These are phyloP conservation scores for Trichosporon sp. DNA, from an alignment of 1,284 basidiomycete species.

Conservation along the genomic window DNA sequence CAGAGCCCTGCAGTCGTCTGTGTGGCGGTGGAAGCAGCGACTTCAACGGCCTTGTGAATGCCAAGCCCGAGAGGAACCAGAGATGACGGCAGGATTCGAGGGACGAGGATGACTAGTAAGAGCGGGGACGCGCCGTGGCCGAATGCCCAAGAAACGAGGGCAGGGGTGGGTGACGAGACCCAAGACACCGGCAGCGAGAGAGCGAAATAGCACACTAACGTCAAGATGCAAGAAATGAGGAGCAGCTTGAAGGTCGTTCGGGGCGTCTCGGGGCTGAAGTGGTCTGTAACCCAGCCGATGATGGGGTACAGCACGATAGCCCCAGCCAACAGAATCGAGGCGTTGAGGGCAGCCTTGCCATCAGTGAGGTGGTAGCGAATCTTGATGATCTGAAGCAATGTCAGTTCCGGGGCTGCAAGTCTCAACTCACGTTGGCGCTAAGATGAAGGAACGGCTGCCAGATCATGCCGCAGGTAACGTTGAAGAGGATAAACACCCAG, in stretches of 20 bases:
- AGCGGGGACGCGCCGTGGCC: slow-evolving; percentile 73
- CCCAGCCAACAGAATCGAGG: slow-evolving; percentile 72
- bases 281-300: slow-evolving; percentile 63
- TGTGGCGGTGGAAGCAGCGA: slow-evolving; percentile 69
- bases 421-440: slow-evolving; percentile 64
- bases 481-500: slow-evolving; percentile 67
- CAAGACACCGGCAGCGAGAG: slow-evolving; percentile 64
- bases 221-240: slow-evolving; percentile 65
- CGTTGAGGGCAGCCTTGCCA: slow-evolving; percentile 64
- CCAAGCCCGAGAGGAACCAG: slow-evolving; percentile 77
- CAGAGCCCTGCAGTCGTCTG: slow-evolving; percentile 70
- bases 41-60: slow-evolving; percentile 75
- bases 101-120: slow-evolving; percentile 72
- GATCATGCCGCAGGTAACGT: slow-evolving; percentile 72
- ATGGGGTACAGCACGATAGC: slow-evolving; percentile 73
- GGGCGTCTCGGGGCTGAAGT: slow-evolving; percentile 32
- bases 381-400: slow-evolving; percentile 59
- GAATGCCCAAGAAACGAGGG: slow-evolving; percentile 65
- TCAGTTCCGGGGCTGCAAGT: background rate
- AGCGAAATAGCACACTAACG: slow-evolving; percentile 68
- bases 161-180: slow-evolving; percentile 66
- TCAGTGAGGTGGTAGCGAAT: slow-evolving; percentile 67
- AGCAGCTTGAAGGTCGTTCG: slow-evolving; percentile 64
- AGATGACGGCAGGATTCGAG: slow-evolving; percentile 68
- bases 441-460: slow-evolving; percentile 79